These are phyloP conservation scores for Pseudocercospora cruenta DNA, from an alignment of 2,329 filamentous ascomycete species.

Conservation along the genomic window DNA sequence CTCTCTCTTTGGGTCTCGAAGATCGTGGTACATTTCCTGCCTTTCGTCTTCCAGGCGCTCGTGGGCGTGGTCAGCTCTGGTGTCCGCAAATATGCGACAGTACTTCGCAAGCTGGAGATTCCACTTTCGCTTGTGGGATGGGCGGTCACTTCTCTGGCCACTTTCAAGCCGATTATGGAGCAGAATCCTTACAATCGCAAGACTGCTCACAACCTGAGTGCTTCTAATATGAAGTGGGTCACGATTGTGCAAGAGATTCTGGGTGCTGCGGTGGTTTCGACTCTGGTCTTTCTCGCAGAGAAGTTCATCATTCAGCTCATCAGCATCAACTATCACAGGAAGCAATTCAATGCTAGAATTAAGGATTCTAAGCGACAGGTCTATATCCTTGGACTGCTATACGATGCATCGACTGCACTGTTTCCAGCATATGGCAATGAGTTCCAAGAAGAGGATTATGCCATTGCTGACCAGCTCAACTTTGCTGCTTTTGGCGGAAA, in stretches of 20 bases:
- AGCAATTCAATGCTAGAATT: slow-evolving; percentile 81
- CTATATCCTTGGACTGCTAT: slow-evolving; percentile 78
- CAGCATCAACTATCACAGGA: slow-evolving; percentile 81
- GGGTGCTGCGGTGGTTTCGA: slow-evolving; percentile 67
- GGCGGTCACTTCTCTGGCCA: slow-evolving; percentile 62
- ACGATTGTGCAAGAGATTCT: slow-evolving; percentile 65
- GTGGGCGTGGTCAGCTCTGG: slow-evolving; percentile 67
- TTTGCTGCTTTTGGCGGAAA: slow-evolving; percentile 63
- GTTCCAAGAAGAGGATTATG: slow-evolving; percentile 87
- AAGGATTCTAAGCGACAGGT: slow-evolving; percentile 88
- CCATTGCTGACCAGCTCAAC: slow-evolving; percentile 77
- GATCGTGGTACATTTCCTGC: slow-evolving; percentile 61
- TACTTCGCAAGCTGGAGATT: slow-evolving; percentile 62
- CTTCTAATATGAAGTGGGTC: slow-evolving; percentile 51
- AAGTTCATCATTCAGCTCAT: slow-evolving; percentile 81
- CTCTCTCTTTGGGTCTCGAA: slow-evolving; percentile 66
- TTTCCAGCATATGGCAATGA: slow-evolving; percentile 93
- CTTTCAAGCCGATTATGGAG: slow-evolving; percentile 58
- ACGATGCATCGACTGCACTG: slow-evolving; percentile 83
- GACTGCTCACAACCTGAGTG: slow-evolving; percentile 14
- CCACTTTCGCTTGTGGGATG: slow-evolving; percentile 64
- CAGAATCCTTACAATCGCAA: slow-evolving; percentile 39
- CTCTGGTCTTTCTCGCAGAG: slow-evolving; percentile 73
- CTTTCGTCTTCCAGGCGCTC: slow-evolving; percentile 63
- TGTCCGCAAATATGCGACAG: slow-evolving; percentile 65